Percentiles rank a stretch among this genome's conserved stretches.
Conservation (phyloP, 345 rosid genomes). For the Populus deltoides region DNA sequence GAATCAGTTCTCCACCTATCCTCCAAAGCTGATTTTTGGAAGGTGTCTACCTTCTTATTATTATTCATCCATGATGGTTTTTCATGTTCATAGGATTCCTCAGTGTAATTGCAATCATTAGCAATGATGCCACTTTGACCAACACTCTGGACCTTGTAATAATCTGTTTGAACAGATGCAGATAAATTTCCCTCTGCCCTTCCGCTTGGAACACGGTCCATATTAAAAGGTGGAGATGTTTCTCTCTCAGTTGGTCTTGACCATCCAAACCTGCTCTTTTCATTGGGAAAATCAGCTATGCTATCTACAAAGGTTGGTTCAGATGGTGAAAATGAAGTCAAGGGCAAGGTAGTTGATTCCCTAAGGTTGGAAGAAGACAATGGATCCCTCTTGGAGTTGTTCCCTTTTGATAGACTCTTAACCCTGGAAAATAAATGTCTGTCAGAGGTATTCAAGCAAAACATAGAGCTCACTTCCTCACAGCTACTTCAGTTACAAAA, state of each 20-base stretch:
- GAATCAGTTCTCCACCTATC: constrained; percentile 22
- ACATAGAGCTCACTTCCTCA: neutral
- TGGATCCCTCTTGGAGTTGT: constrained; percentile 43
- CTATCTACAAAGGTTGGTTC: constrained; percentile 35
- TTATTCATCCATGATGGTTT: constrained; percentile 20
- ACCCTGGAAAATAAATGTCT: constrained; percentile 40
- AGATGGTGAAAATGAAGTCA: constrained; percentile 24
- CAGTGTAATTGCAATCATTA: constrained; percentile 28
- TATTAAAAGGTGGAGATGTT: constrained; percentile 29
- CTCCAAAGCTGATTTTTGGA: constrained; percentile 24
- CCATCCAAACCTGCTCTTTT: constrained; percentile 44
- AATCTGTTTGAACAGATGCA: constrained; percentile 24
- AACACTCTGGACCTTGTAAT: constrained; percentile 23
- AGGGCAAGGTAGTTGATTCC: constrained; percentile 40
- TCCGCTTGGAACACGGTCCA: constrained; percentile 37
- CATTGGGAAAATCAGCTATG: constrained; percentile 29
- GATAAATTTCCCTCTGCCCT: constrained; percentile 32
- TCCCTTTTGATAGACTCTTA: constrained; percentile 62
- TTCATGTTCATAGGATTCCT: constrained; percentile 30
- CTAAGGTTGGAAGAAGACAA: constrained; percentile 42
- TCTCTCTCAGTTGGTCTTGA: constrained; percentile 38
- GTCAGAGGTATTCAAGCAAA: constrained; percentile 19
- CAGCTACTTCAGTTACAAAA: neutral
- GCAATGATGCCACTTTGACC: constrained; percentile 16
- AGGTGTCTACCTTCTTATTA: constrained; percentile 20